Conservation (phyloP, 1,284 basidiomycete genomes). For the Ganoderma leucocontextum region DNA sequence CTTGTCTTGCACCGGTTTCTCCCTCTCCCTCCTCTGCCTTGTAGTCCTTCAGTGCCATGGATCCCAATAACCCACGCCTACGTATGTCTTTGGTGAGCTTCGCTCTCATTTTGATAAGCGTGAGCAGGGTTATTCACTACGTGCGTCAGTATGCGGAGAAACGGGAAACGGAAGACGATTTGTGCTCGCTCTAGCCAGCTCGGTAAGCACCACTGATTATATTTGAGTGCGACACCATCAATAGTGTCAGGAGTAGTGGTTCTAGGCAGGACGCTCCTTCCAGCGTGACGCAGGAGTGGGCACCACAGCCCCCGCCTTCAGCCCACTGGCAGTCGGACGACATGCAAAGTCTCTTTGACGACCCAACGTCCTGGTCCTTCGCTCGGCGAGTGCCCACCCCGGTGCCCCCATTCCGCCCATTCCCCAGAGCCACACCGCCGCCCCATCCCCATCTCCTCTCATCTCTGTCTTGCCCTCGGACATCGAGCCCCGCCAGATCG, state of each 20-base stretch:
- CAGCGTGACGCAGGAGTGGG: constrained; percentile 27
- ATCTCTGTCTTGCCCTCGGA: constrained; percentile 52
- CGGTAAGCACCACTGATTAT: constrained; percentile 61
- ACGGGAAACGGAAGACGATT: constrained; percentile 43
- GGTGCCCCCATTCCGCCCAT: constrained; percentile 80
- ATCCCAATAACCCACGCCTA: no score
- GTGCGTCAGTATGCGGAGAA: constrained; percentile 37
- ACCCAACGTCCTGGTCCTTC: constrained; percentile 62
- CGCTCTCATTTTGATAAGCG: no score
- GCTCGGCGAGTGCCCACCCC: constrained; percentile 59
- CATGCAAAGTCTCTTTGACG: constrained; percentile 58
- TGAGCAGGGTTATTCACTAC: no score
- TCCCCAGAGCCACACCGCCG: constrained; percentile 74
- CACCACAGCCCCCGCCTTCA: constrained; percentile 22
- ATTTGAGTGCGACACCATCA: constrained; percentile 51
- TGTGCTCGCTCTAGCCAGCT: constrained; percentile 60
- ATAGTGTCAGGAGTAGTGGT: constrained; percentile 40
- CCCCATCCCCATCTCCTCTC: constrained; percentile 71
- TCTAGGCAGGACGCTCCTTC: constrained; percentile 28
- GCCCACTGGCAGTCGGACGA: constrained; percentile 54
- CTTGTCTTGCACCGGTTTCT: no score
- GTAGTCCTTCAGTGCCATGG: no score
- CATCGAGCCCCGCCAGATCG: constrained; percentile 53
- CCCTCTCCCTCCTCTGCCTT: no score
- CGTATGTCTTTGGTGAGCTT: no score